phyloP scores from a whole-genome alignment of 345 rosid genomes.

The Ailanthus altissimus region DNA sequence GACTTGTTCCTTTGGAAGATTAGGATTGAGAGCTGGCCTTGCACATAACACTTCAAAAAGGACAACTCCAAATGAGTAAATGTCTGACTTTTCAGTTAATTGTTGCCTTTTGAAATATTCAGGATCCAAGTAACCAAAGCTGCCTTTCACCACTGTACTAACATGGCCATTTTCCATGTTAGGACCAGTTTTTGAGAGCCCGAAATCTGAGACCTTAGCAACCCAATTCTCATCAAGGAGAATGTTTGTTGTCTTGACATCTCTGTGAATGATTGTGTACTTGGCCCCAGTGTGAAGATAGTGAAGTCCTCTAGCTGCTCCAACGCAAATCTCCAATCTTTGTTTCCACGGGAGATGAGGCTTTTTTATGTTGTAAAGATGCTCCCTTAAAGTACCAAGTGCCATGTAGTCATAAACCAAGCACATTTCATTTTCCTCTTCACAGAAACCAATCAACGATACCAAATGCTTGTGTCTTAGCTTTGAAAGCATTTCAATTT shows the following conservation, averaged over 20 bases:
- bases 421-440: slow-evolving; percentile 82
- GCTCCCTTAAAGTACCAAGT: slow-evolving; percentile 76
- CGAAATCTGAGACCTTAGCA: slow-evolving; percentile 87
- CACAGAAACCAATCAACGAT: slow-evolving; percentile 81
- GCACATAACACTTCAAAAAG: slow-evolving; percentile 74
- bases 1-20: slow-evolving; percentile 73
- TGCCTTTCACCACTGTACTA: slow-evolving; percentile 83
- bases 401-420: slow-evolving; percentile 88
- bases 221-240: slow-evolving; percentile 79
- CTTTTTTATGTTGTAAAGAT: slow-evolving; percentile 57
- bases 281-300: slow-evolving; percentile 91
- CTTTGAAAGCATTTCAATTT: slow-evolving; percentile 82
- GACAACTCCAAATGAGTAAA: slow-evolving; percentile 91
- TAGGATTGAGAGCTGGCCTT: slow-evolving; percentile 72
- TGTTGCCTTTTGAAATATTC: slow-evolving; percentile 83
- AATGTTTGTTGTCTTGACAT: slow-evolving; percentile 92
- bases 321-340: slow-evolving; percentile 71
- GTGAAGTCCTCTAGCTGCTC: slow-evolving; percentile 84
- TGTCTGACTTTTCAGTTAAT: slow-evolving; percentile 83
- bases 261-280: slow-evolving; percentile 89
- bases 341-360: slow-evolving; percentile 66
- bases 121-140: slow-evolving; percentile 89
- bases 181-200: slow-evolving; percentile 77
- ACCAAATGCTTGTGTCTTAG: slow-evolving; percentile 89
- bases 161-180: slow-evolving; percentile 82